Evolutionary conservation across 1,284 basidiomycete genomes (phyloP), one percentile per base, ranked within the genome.

Genomic region (Cutaneotrichosporon sp.): DNA sequence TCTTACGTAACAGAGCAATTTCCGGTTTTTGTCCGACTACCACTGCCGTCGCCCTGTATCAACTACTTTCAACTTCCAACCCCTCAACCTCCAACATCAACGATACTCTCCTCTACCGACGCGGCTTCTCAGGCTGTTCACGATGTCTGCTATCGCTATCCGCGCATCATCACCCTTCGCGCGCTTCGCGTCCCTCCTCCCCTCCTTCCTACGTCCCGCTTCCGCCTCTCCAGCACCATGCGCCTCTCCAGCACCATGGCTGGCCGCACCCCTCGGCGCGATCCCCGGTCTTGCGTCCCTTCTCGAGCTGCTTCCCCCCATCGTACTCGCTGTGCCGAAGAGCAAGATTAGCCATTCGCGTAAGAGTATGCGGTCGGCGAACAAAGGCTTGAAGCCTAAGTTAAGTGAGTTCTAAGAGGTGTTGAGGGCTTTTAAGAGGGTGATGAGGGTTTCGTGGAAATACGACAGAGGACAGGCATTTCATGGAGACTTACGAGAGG

Each of bases 381-480:
- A 94, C 75, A 97, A 97, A 76, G 92, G 92, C 0, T 76, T 97
- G 64, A 92, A 93, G 75, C 92, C 97, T 75, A 91, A 92, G 72
- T 83, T 84, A 52, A 93, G 94, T 91, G 67, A 61, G 87, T 79
- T 41, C 44, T n/a, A n/a, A n/a, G n/a, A n/a, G n/a, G n/a, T n/a
- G n/a, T n/a, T n/a, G n/a, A n/a, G n/a, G n/a, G n/a, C n/a, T n/a
- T n/a, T n/a, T n/a, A n/a, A n/a, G n/a, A n/a, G n/a, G n/a, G n/a
- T n/a, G n/a, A n/a, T n/a, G n/a, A n/a, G n/a, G n/a, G n/a, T n/a
- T n/a, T n/a, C n/a, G n/a, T n/a, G n/a, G n/a, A n/a, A n/a, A n/a
- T n/a, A n/a, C n/a, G n/a, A n/a, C n/a, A n/a, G n/a, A n/a, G n/a
- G n/a, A n/a, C n/a, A n/a, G n/a, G n/a, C n/a, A n/a, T n/a, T n/a